Base-by-base conservation (phyloP, 2,329 filamentous ascomycete genomes). In the Aschersonia sp. region DNA sequence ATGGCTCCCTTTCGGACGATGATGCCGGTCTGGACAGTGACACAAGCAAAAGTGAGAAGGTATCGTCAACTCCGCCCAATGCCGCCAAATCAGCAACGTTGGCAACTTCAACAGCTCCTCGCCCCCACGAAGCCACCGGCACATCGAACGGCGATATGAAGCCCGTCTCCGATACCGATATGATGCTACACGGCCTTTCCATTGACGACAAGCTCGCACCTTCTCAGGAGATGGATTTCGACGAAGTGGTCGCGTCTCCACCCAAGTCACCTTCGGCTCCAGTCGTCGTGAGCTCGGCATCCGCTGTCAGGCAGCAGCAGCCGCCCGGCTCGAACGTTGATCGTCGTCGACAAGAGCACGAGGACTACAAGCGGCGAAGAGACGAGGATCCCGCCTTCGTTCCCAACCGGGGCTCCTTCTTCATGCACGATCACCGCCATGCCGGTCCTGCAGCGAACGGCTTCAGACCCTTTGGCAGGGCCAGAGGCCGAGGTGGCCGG, bases 351-450 rank as follows among this genome's bases (percentile, higher is more conserved):
- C 81, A 84, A 55, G 89, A 95, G 59, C 87, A 94, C 58, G 88
- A 95, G 53, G 87, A 94, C 59, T 94, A 94, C 68, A 81, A 83
- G 66, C 87, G 84, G 67, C 86, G 86, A 63, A 78, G 87, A 56
- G 87, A 94, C 60, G 81, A 87, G 56, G 87, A 95, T 62, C 90
- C 90, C 37, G 81, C 89, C 9, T 95, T 95, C 66, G 90, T 95
- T 48, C 90, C 92, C 47, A 95, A 94, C 59, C 76, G 90, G 54
- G 92, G 92, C 50, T 83, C 86, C 52, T 97, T 97, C 71, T 97
- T 95, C 69, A 88, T 97, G 79, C 90, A 97, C 64, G 92, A 97
- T 62, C 87, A 92, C 59, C 79, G 87, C 52, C 82, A 87, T 56
- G 78, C 84, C 48, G 83, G 83, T n/a, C 77, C 82, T 43, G 79